Percentiles rank a stretch among this genome's conserved stretches.
These are phyloP conservation scores for Karstenula rhodostoma DNA, from an alignment of 2,329 filamentous ascomycete genomes.

Conservation along the genomic window DNA sequence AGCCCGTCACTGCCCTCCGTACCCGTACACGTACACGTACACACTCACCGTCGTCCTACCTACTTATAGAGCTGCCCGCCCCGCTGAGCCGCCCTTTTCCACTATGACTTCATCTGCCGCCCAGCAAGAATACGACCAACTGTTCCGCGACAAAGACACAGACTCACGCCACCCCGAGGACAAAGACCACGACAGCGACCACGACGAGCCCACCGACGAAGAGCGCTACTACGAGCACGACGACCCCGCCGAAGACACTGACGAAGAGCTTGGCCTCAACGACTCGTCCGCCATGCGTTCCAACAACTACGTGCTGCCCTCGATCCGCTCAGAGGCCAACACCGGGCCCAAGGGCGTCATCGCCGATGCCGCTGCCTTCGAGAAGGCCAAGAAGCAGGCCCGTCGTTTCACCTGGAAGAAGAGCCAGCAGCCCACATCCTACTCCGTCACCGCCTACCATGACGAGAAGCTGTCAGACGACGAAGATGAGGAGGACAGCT, in stretches of 20 bases:
- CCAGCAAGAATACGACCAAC: slow-evolving; percentile 61
- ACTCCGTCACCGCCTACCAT: slow-evolving; percentile 52
- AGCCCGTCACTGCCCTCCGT: slow-evolving; percentile 25
- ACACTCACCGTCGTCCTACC: slow-evolving; percentile 20
- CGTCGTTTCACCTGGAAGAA: slow-evolving; percentile 46
- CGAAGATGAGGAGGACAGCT: slow-evolving; percentile 74
- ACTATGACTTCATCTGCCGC: slow-evolving; percentile 55
- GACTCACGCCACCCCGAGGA: slow-evolving; percentile 59
- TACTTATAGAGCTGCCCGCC: slow-evolving; percentile 37
- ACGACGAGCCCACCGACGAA: slow-evolving; percentile 54
- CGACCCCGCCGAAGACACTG: slow-evolving; percentile 58
- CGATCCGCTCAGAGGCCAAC: slow-evolving; percentile 71
- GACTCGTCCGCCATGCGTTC: slow-evolving; percentile 62
- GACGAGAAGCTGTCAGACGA: slow-evolving; percentile 55
- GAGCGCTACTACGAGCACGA: slow-evolving; percentile 66
- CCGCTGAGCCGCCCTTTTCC: slow-evolving; percentile 26
- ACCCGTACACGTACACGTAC: slow-evolving; percentile 24
- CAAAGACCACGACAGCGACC: slow-evolving; percentile 65
- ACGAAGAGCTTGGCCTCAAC: slow-evolving; percentile 55
- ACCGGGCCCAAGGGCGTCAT: slow-evolving; percentile 90
- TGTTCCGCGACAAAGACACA: slow-evolving; percentile 57
- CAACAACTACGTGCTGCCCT: slow-evolving; percentile 64
- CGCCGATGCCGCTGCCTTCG: slow-evolving; percentile 80
- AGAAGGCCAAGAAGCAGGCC: slow-evolving; percentile 63
- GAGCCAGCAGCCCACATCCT: slow-evolving; percentile 30